Conservation (phyloP, 1,284 basidiomycete genomes). For the Marasmius tenuissimus region DNA sequence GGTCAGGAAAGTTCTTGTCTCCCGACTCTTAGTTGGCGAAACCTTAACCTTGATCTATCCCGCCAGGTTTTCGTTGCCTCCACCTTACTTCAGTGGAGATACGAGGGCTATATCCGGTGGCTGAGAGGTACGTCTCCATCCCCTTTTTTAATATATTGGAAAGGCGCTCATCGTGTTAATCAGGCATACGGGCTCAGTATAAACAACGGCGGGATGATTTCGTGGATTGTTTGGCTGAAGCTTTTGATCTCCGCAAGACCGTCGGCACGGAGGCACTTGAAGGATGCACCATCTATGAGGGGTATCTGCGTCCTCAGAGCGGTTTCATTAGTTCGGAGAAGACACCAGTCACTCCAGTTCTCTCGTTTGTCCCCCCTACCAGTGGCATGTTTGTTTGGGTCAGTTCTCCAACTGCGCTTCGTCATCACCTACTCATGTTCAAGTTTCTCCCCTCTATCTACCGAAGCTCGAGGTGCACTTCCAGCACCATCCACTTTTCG, state of each 20-base stretch:
- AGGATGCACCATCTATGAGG: slow-evolving; percentile 43
- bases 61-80: slow-evolving; percentile 59
- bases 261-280: slow-evolving; percentile 32
- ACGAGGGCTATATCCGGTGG: slow-evolving; percentile 77
- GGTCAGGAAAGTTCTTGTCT: slow-evolving; percentile 43
- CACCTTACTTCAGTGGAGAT: slow-evolving; percentile 66
- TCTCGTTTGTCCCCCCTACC: slow-evolving; percentile 72
- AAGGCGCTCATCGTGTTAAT: too few relatives aligned
- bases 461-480: slow-evolving; percentile 64
- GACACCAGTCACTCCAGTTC: slow-evolving; percentile 34
- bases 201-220: slow-evolving; percentile 57
- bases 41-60: not conserved
- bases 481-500: slow-evolving; percentile 54
- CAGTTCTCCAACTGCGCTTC: slow-evolving; percentile 14
- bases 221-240: slow-evolving; percentile 53
- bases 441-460: not conserved
- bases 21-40: not conserved
- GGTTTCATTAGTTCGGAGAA: slow-evolving; percentile 38
- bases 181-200: slow-evolving; percentile 59
- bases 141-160: too few relatives aligned
- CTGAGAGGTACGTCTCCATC: slow-evolving; percentile 40
- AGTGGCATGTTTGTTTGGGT: slow-evolving; percentile 75
- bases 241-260: slow-evolving; percentile 45
- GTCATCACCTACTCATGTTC: not conserved
- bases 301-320: slow-evolving; percentile 33